Evolutionary conservation across 139 green algal genomes (phyloP).

Genomic region (Picochlorum sp.): DNA sequence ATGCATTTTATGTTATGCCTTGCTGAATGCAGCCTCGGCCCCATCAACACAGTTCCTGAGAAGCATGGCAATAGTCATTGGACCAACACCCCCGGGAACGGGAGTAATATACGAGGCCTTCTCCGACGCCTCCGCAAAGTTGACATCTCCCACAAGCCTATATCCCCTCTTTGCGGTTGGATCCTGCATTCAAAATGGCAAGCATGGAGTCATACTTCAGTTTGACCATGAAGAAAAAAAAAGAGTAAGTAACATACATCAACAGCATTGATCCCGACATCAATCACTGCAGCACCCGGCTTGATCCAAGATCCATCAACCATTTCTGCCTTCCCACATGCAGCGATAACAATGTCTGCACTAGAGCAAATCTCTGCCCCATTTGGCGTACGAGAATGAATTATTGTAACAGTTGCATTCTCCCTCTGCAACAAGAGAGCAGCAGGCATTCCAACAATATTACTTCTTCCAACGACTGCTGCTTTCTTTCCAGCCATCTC

Average conservation of each 20-base stretch:
- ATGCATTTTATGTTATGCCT: neutral
- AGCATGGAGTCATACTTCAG: neutral
- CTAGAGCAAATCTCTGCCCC: slow-evolving; percentile 52
- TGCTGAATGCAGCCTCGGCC: slow-evolving; percentile 8
- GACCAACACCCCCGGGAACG: slow-evolving; percentile 82
- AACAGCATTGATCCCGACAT: slow-evolving; percentile 67
- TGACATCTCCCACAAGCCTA: slow-evolving; percentile 72
- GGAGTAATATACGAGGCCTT: slow-evolving; percentile 65
- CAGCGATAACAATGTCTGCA: slow-evolving; percentile 95
- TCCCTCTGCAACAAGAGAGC: slow-evolving; percentile 63
- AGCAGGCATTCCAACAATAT: slow-evolving; percentile 88
- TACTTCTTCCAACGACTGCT: slow-evolving; percentile 83
- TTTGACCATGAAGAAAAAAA: neutral
- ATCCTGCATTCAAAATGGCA: slow-evolving; percentile 8
- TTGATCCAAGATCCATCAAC: slow-evolving; percentile 74
- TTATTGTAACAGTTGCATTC: slow-evolving; percentile 46
- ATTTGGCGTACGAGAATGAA: slow-evolving; percentile 47
- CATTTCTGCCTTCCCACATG: slow-evolving; percentile 77
- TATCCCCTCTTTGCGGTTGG: slow-evolving; percentile 46
- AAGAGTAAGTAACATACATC: slow-evolving; percentile 14
- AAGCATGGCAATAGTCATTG: slow-evolving; percentile 88
- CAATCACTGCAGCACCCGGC: slow-evolving; percentile 53
- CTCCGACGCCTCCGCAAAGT: slow-evolving; percentile 51
- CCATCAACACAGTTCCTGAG: slow-evolving; percentile 65
- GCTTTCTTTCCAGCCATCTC: slow-evolving; percentile 60